phyloP scores from a whole-genome alignment of 192 early-diverging fungal genomes.

The Rhizoclosmatium globosum region DNA sequence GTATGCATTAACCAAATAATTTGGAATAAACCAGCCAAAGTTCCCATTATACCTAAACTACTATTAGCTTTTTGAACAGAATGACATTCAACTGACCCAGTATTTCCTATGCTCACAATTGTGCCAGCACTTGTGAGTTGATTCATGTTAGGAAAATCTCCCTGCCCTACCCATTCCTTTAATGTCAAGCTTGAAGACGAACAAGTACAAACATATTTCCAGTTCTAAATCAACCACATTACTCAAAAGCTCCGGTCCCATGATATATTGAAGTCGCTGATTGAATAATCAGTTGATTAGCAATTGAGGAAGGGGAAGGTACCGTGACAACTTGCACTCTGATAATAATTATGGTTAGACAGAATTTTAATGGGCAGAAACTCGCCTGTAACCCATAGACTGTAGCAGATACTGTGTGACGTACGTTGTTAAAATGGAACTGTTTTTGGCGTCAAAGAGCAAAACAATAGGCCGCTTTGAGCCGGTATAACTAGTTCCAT shows the following conservation, averaged over 20 bases:
- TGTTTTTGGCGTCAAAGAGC: background rate
- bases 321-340: background rate
- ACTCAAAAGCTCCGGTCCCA: background rate
- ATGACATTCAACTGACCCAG: background rate
- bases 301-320: no score
- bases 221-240: constrained; percentile 1
- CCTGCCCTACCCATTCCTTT: background rate
- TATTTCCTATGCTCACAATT: background rate
- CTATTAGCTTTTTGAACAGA: background rate
- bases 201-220: background rate
- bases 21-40: background rate
- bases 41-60: background rate
- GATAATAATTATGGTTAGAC: no score
- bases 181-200: background rate
- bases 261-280: background rate
- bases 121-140: background rate
- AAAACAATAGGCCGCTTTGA: background rate
- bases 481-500: background rate
- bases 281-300: background rate
- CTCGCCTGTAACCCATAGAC: background rate
- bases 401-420: background rate
- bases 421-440: background rate
- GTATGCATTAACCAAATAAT: background rate
- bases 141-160: background rate
- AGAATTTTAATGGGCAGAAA: no score